Evolutionary conservation across 495 filamentous ascomycete species (phyloP).

Genomic region (Podospora bellae-mahoneyi): DNA sequence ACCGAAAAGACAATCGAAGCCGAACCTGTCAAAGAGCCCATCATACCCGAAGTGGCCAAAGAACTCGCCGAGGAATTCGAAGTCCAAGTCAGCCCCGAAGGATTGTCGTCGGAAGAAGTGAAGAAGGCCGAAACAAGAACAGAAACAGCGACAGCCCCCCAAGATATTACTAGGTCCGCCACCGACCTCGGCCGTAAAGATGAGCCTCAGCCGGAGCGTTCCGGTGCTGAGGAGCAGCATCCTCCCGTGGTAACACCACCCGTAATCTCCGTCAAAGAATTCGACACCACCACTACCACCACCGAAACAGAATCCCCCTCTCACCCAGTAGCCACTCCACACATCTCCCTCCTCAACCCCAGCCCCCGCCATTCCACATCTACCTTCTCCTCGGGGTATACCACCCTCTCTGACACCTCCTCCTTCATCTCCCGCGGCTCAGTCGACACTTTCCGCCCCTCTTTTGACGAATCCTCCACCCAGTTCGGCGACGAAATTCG

Average conservation of each 20-base stretch:
- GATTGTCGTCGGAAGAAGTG: neutral
- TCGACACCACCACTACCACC: conserved; percentile 3
- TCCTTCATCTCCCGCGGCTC: conserved; percentile 18
- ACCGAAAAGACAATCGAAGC: neutral
- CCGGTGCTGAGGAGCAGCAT: neutral
- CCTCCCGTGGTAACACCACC: conserved; percentile 10
- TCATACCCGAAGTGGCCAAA: conserved; percentile 1
- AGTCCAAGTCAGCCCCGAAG: conserved; percentile 1
- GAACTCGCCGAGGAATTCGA: conserved; percentile 5
- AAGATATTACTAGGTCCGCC: neutral
- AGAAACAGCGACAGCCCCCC: neutral
- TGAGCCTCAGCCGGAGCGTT: neutral
- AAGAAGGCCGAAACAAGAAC: neutral
- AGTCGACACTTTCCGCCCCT: conserved; percentile 24
- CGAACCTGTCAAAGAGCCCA: conserved; percentile 7
- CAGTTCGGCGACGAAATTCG: neutral
- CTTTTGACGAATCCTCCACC: neutral
- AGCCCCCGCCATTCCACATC: neutral
- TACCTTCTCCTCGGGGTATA: conserved; percentile 8
- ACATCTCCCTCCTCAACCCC: conserved; percentile 1
- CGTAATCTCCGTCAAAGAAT: conserved; percentile 7
- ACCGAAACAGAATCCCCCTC: neutral
- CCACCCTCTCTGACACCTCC: neutral
- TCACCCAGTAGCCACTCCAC: neutral
- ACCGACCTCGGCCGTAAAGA: conserved; percentile 6